Base-by-base conservation (phyloP, 2,329 filamentous ascomycete species). In the Penicillium brasilianum region DNA sequence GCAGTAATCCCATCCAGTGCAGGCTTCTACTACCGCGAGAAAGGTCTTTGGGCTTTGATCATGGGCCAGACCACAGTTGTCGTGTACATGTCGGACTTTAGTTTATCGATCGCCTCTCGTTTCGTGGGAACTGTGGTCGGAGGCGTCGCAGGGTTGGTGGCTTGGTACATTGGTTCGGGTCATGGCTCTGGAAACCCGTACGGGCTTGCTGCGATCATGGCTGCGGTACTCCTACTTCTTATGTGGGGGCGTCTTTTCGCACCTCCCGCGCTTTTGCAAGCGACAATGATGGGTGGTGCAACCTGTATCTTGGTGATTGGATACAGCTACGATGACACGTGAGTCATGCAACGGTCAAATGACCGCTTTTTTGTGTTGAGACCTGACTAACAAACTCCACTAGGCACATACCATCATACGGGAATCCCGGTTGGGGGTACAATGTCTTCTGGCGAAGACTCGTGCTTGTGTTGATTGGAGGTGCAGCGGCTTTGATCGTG, bases 141-240 rank as follows among this genome's bases (percentile, higher is more conserved):
- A 0, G 83, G 83, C 14, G 66, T 81, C 0, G 53, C 83, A 8
- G 83, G 80, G 0, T 71, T 84, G 66, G 69, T 80, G 0, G 77
- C 77, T 1, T 85, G 83, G 83, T 85, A 85, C 43, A 80, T 83
- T 18, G 83, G 82, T 0, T 81, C 83, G 1, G 83, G 82, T 0
- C 68, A 69, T 28, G 83, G 83, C 0, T 59, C 67, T 0, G 83
- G 83, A 0, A 85, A 84, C 59, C 76, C 82, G 0, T 85, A 83
- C 22, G 83, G 83, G 0, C 69, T 85, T 51, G 81, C 75, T 2
- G 83, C 82, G 1, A 72, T 77, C 9, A 71, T 76, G 51, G 78
- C 71, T 7, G 70, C 69, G 2, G 67, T 76, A 11, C 59, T 76
- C 2, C 36, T 72, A 0, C 53, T 77, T 7, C 59, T 78, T 1